Evolutionary conservation across 1,139 yeast species (phyloP), one percentile per base, ranked within the genome.

Genomic region (Kodamaea anthophila): DNA sequence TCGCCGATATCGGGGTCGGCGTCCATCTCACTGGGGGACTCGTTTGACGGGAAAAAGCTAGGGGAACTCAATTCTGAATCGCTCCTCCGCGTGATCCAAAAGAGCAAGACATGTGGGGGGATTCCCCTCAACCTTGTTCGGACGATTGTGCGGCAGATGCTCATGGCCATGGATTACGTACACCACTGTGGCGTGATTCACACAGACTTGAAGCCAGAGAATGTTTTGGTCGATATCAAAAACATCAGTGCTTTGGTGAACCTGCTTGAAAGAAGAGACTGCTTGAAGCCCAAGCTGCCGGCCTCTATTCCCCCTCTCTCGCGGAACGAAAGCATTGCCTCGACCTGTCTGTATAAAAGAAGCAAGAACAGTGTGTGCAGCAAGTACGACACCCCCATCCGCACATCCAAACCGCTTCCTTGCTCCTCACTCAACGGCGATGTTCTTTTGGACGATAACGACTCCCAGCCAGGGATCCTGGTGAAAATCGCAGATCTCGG

Each of bases 171-270:
- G 39, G 94, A 86, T 53, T 85, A 81, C 49, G 59, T 86, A 40
- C 96, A 86, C 51, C 79, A 73, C 42, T 83, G 94, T 55, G 95
- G 94, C n/a, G 79, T 86, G 20, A 82, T 86, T 36, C 96, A 86
- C 55, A 86, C 96, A 0, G 96, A 86, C 49, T 63, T 86, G 38
- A 86, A 86, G 53, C 96, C 96, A 0, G 96, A 86, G 51, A 86
- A 86, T 50, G 81, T 86, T n/a, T 59, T 86, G 39, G 70, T 85
- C 29, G 87, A 82, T 46, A 79, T 85, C 36, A 81, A 79, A 22
- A 86, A 84, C 44, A 88, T 81, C 19, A 87, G 81, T 44, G 74
- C 42, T 51, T 71, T 27, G 59, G 15, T 24, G 15, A 12, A 12
- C 26, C 15, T 15, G 13, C 20, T 24, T 18, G 27, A 75, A 13